Evolutionary conservation across 164 flowering plant species (phyloP).

Genomic region (Euptelea pleiosperma): DNA sequence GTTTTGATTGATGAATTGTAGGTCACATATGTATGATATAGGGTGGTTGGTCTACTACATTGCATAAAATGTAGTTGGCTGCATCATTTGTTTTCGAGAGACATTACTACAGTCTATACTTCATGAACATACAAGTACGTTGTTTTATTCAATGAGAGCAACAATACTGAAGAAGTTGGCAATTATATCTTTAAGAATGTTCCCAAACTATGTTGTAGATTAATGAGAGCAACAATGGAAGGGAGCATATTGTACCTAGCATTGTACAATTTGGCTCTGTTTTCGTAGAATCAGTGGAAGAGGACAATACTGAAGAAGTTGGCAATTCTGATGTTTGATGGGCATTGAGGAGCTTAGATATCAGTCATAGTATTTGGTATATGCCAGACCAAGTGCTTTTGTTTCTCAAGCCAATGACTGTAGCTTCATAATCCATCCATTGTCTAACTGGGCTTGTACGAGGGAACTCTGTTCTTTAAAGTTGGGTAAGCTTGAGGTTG

Average conservation of each 20-base stretch:
- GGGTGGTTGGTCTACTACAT: not conserved
- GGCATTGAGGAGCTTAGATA: slow-evolving; percentile 64
- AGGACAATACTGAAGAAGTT: slow-evolving; percentile 28
- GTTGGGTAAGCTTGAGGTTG: too few relatives aligned
- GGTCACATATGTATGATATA: not conserved
- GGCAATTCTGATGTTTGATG: slow-evolving; percentile 39
- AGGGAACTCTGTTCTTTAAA: too few relatives aligned
- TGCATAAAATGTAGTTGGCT: not conserved
- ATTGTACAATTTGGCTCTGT: slow-evolving; percentile 60
- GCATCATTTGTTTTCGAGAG: too few relatives aligned
- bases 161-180: too few relatives aligned
- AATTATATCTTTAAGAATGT: not conserved
- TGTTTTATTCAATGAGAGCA: too few relatives aligned
- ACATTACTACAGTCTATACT: not conserved
- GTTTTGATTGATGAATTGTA: too few relatives aligned
- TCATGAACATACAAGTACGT: not conserved
- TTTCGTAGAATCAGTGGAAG: slow-evolving; percentile 63
- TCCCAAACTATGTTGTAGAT: slow-evolving; percentile 33
- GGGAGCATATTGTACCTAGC: slow-evolving; percentile 84
- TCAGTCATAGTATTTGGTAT: too few relatives aligned
- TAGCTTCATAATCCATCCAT: too few relatives aligned
- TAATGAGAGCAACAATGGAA: slow-evolving; percentile 70
- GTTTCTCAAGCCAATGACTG: too few relatives aligned
- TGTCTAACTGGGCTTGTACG: too few relatives aligned
- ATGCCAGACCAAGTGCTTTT: too few relatives aligned